A percentile compares a stretch with the other conserved stretches of the same genome.
phyloP scores from a whole-genome alignment of 2,329 filamentous ascomycete genomes.

The Trichoderma endophyticum region DNA sequence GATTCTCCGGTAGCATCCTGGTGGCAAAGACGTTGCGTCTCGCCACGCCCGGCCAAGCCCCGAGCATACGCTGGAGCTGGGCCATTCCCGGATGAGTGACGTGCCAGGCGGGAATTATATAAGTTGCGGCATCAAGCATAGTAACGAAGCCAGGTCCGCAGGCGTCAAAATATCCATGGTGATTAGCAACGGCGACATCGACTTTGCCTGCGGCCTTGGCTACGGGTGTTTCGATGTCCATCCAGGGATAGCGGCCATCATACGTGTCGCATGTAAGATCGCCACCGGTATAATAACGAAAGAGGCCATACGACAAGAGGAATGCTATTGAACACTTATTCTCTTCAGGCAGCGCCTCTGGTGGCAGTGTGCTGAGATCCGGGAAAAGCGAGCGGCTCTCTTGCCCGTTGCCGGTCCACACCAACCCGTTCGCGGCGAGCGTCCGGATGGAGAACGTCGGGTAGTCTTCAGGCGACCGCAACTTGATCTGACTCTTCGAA shows the following conservation, averaged over 20 bases:
- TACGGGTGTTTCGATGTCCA: neutral
- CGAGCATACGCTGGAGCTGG: neutral
- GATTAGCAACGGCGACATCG: neutral
- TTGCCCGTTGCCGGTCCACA: neutral
- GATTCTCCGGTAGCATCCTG: neutral
- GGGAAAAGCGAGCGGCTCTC: neutral
- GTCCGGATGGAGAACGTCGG: neutral
- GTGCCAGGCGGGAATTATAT: neutral
- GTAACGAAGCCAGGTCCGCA: neutral
- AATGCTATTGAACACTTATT: neutral
- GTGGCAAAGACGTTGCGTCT: neutral
- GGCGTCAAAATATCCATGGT: neutral
- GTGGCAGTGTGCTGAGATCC: neutral
- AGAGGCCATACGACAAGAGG: neutral
- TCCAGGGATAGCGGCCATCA: neutral
- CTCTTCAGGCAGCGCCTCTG: neutral
- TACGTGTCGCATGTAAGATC: neutral
- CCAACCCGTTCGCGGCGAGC: neutral
- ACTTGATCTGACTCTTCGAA: neutral
- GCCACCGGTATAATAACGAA: neutral
- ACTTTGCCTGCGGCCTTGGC: neutral
- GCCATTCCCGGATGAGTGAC: neutral
- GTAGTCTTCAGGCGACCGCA: neutral
- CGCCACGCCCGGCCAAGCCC: neutral
- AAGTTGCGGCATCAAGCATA: neutral